Evolutionary conservation across 257 asterid genomes (phyloP), one percentile per base, ranked within the genome.

Genomic region (Verbascum thapsus): DNA sequence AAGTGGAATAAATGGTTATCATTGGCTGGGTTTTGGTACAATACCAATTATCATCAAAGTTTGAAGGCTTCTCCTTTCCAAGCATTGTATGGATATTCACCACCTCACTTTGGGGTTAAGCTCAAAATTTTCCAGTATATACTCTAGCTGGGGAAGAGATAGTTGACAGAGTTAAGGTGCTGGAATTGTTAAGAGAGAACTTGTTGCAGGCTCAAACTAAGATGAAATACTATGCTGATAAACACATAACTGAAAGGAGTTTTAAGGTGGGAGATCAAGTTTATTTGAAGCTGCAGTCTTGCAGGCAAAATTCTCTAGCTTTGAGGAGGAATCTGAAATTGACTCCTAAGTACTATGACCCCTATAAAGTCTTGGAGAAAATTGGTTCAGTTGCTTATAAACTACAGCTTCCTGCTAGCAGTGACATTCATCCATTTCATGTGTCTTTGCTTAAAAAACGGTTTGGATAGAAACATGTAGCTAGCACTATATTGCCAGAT

Each of bases 211-310:
- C 67, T 7, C 43, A 61, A 17, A 1, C n/a, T 0, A 0, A n/a
- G 4, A 43, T 20, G 43, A 23, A 22, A 0, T 1, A 10, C 0
- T 22, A 10, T 6, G 41, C 54, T 2, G n/a, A 61, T 44, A 0
- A 12, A 1, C 3, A 41, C 16, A 43, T 34, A 1, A 18, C 3
- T 5, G 51, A 58, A 10, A 18, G 34, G 7, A 0, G 0, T 0
- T 58, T 58, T 10, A 15, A 0, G 9, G 38, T 58, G 10, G 64
- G 64, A 0, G 64, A 58, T 39, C 1, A 4, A 32, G 67, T 61
- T 0, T 45, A 6, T 20, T 3, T 59, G 3, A 19, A 22, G 10
- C 23, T 59, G 18, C 38, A 42, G 4, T 20, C 66, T 10, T 61
- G 19, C 10, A n/a, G 23, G 0, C 23, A 6, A 10, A 11, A 4